phyloP scores from a whole-genome alignment of 73 alveolate genomes.

The Paraurostyla sp. region DNA sequence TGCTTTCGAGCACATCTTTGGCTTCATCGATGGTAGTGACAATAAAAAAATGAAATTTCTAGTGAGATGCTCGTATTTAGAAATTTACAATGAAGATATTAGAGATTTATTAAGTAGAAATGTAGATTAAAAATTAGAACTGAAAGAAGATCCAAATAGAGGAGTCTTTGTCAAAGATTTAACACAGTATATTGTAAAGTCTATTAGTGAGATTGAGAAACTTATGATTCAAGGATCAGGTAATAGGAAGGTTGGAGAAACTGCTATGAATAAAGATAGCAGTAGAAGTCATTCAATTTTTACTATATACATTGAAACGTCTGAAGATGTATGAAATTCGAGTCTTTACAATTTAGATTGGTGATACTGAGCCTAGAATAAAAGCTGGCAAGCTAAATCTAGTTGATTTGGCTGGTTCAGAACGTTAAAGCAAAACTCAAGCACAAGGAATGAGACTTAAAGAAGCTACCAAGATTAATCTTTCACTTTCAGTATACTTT shows the following conservation, averaged over 20 bases:
- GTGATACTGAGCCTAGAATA: conserved; percentile 54
- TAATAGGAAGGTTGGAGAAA: conserved; percentile 94
- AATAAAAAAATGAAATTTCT: conserved; percentile 79
- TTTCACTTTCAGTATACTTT: conserved; percentile 66
- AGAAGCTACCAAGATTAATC: conserved; percentile 94
- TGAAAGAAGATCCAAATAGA: conserved; percentile 94
- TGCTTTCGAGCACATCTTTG: conserved; percentile 92
- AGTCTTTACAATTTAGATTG: neutral
- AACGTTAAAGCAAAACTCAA: conserved; percentile 85
- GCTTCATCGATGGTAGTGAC: conserved; percentile 61
- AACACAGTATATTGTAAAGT: conserved; percentile 65
- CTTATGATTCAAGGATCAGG: conserved; percentile 88
- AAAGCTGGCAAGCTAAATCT: conserved; percentile 84
- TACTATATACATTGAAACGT: conserved; percentile 89
- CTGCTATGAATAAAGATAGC: conserved; percentile 94
- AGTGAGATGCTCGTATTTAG: conserved; percentile 94
- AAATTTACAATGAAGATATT: conserved; percentile 97
- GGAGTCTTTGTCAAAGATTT: conserved; percentile 95
- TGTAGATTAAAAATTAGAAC: conserved; percentile 80
- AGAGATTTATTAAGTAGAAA: conserved; percentile 88
- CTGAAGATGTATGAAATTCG: conserved; percentile 75
- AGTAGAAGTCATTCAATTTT: conserved; percentile 97
- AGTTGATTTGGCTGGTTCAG: conserved; percentile 94
- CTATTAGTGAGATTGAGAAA: conserved; percentile 81
- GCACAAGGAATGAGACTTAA: conserved; percentile 90